Evolutionary conservation across 805 yeast species (phyloP).

Genomic region (Starmerella bacillaris): DNA sequence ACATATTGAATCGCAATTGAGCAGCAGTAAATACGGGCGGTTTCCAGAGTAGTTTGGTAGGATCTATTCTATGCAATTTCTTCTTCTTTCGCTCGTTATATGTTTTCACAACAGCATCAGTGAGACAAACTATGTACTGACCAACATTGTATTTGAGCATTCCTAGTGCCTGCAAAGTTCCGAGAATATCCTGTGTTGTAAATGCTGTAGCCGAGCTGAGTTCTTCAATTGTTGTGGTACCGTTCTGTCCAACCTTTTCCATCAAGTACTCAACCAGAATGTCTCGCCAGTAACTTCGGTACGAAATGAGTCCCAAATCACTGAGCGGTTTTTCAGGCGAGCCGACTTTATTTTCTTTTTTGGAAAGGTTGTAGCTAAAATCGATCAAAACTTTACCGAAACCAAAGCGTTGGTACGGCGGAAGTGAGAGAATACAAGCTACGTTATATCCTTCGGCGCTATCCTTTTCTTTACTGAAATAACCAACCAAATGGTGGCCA

Average conservation of each 20-base stretch:
- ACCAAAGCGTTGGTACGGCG: constrained; percentile 92
- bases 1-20: constrained; percentile 59
- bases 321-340: constrained; percentile 96
- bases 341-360: constrained; percentile 77
- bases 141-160: constrained; percentile 87
- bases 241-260: constrained; percentile 38
- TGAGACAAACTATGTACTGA: constrained; percentile 74
- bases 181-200: constrained; percentile 91
- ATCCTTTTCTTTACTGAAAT: constrained; percentile 92
- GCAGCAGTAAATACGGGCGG: constrained; percentile 92
- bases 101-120: constrained; percentile 61
- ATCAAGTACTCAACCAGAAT: constrained; percentile 56
- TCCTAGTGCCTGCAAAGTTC: constrained; percentile 78
- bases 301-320: constrained; percentile 81
- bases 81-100: constrained; percentile 56
- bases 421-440: constrained; percentile 89
- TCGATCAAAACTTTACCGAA: constrained; percentile 83
- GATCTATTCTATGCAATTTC: constrained; percentile 59
- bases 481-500: constrained; percentile 94
- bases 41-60: constrained; percentile 63
- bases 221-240: constrained; percentile 68
- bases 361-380: constrained; percentile 78
- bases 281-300: constrained; percentile 94
- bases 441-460: constrained; percentile 88
- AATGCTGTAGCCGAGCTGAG: constrained; percentile 70